Percentiles rank a stretch among this genome's conserved stretches.
These are phyloP conservation scores for Lipomyces orientalis DNA, from an alignment of 805 yeast species.

Conservation along the genomic window DNA sequence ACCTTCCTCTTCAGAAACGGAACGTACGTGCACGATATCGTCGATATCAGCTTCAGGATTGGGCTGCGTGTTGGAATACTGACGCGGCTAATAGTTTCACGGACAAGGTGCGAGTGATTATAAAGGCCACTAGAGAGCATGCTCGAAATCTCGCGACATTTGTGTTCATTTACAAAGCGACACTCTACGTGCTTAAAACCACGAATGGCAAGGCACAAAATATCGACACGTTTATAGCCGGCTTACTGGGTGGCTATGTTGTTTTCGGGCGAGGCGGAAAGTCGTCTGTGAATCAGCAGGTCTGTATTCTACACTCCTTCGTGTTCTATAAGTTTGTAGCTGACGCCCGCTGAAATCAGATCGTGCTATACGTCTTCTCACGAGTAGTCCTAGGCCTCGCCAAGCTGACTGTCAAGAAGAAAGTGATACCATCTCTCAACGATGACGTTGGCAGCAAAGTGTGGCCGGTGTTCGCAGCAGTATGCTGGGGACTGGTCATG, in stretches of 20 bases:
- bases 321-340: conserved; percentile 10
- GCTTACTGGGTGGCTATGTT: conserved; percentile 49
- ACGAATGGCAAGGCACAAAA: conserved; percentile 32
- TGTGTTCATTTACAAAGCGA: conserved; percentile 59
- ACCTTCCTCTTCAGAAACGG: conserved; percentile 62
- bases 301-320: conserved; percentile 12
- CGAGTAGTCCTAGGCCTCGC: conserved; percentile 69
- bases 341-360: conserved; percentile 52
- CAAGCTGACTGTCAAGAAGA: conserved; percentile 51
- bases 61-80: conserved; percentile 17
- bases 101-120: conserved; percentile 54
- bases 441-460: conserved; percentile 39
- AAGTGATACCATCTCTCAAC: conserved; percentile 27
- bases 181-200: conserved; percentile 41
- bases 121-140: conserved; percentile 61
- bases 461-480: conserved; percentile 67
- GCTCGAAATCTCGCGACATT: conserved; percentile 61
- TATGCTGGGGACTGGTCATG: conserved; percentile 79
- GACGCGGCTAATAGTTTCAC: conserved; percentile 41
- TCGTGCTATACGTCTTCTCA: conserved; percentile 74
- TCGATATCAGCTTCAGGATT: background rate
- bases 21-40: conserved; percentile 43
- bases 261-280: conserved; percentile 50
- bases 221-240: conserved; percentile 46
- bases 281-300: conserved; percentile 45